Conservation (phyloP, 202 grass and related monocot genomes). For the Elaeis oleifera region DNA sequence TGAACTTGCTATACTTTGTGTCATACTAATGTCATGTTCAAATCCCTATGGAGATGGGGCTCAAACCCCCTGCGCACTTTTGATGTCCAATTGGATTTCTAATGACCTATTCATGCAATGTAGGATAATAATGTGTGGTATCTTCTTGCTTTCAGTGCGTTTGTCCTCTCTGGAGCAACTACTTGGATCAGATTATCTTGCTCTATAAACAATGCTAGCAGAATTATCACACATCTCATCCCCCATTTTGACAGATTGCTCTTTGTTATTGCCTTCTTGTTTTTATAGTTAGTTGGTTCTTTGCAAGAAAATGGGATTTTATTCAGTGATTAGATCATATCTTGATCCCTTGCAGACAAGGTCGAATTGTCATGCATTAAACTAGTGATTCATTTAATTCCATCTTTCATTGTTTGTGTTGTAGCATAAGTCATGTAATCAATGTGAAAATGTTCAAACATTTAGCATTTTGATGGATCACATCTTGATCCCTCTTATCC, state of each 20-base stretch:
- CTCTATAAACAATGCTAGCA: constrained; percentile 16
- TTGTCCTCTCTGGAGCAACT: constrained; percentile 70
- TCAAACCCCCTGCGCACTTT: too few relatives aligned
- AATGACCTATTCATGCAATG: too few relatives aligned
- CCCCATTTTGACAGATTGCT: constrained; percentile 13
- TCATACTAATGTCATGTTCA: too few relatives aligned
- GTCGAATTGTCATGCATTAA: constrained; percentile 32
- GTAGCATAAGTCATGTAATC: too few relatives aligned
- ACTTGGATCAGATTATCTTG: constrained; percentile 60
- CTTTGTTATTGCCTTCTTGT: constrained; percentile 23
- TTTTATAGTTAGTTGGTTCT: constrained; percentile 68
- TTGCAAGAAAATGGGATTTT: constrained; percentile 92
- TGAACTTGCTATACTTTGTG: too few relatives aligned
- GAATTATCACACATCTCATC: constrained; percentile 6
- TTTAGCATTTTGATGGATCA: not conserved
- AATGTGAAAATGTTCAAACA: too few relatives aligned
- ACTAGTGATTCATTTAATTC: not conserved
- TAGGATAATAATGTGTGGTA: too few relatives aligned
- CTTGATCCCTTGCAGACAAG: constrained; percentile 92
- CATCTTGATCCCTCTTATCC: too few relatives aligned
- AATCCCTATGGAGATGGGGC: too few relatives aligned
- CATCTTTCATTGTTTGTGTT: too few relatives aligned
- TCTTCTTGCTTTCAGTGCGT: not conserved
- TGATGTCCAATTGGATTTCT: too few relatives aligned
- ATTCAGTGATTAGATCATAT: constrained; percentile 82